Percentiles rank a stretch among this genome's conserved stretches.
Evolutionary conservation across 2,329 filamentous ascomycete species (phyloP).

Genomic region (Kalaharituber pfeilii): DNA sequence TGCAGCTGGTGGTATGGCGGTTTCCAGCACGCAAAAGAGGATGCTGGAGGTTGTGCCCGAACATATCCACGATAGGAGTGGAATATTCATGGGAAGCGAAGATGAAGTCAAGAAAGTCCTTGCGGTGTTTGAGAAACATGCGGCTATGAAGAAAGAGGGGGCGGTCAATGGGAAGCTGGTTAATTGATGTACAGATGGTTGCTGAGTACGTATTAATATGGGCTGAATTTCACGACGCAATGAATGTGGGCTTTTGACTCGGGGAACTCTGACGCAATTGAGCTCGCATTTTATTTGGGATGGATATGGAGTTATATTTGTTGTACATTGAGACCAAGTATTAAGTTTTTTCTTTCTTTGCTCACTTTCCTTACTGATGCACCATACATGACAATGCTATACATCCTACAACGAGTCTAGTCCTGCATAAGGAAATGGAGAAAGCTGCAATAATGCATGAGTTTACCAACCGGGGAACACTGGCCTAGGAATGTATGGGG

Average conservation of each 20-base stretch:
- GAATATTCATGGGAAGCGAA: slow-evolving; percentile 89
- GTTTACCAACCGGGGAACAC: not conserved
- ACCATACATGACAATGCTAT: too few species aligned
- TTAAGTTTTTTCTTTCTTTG: not conserved
- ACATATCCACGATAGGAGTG: slow-evolving; percentile 84
- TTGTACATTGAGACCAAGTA: not conserved
- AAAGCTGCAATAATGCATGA: not conserved
- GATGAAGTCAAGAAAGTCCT: slow-evolving; percentile 96
- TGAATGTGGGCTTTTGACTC: too few species aligned
- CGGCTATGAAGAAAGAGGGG: not conserved
- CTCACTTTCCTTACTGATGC: not conserved
- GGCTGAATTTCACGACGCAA: too few species aligned
- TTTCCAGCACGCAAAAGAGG: slow-evolving; percentile 77
- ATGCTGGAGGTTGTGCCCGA: slow-evolving; percentile 82
- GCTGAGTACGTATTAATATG: too few species aligned
- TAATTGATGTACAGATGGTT: too few species aligned
- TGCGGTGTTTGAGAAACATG: slow-evolving; percentile 47
- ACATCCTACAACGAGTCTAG: not conserved
- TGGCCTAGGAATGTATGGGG: not conserved
- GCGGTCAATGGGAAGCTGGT: not conserved
- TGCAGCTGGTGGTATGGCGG: slow-evolving; percentile 71
- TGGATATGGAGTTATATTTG: not conserved
- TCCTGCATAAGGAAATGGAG: not conserved
- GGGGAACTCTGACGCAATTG: not conserved
- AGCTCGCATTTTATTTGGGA: not conserved